Base-by-base conservation (phyloP, 805 yeast genomes). In the Scheffersomyces lignosus region DNA sequence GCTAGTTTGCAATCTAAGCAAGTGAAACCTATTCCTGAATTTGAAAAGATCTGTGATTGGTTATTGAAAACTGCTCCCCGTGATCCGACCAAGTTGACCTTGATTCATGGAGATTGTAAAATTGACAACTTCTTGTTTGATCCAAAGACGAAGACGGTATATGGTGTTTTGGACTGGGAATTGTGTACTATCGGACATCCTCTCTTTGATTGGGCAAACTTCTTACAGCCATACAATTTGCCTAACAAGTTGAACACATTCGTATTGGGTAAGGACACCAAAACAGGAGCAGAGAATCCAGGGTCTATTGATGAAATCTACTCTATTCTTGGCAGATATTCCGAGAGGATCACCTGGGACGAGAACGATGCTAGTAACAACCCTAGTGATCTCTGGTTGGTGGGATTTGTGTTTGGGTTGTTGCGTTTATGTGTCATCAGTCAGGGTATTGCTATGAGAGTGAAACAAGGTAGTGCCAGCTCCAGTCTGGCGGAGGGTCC, bases 101-200 rank as follows among this genome's bases (percentile, higher is more conserved):
- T 80, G 38, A 77, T 80, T 26, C 86, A 80, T 45, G 86, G 90
- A 29, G 80, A 81, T 62, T 72, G 74, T 70, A 75, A 80, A 62
- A 66, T 75, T 49, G 83, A 84, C 66, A 70, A 83, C 61, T 64
- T 83, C 44, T 71, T 84, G 23, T 74, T 75, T 60, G 73, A 82
- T 56, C 79, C 78, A 45, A 70, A 69, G 1, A 65, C 69, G 31
- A 70, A 71, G 15, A 52, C 55, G 29, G 77, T 79, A 3, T 58
- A 73, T 33, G 83, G 83, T 0, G 75, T 80, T 2, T 60, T 80
- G 28, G 85, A 80, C 50, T 80, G 86, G 86, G 86, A 80, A 51
- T 58, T 80, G 27, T 77, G 83, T 44, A 80, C 85, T 0, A 62
- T 76, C 39, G 86, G 86, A 0, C 82, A 79, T 45, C 86, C 86